Percentiles rank a stretch among this genome's conserved stretches.
phyloP scores from a whole-genome alignment of 2,329 filamentous ascomycete genomes.

The Penicillium polonicum region DNA sequence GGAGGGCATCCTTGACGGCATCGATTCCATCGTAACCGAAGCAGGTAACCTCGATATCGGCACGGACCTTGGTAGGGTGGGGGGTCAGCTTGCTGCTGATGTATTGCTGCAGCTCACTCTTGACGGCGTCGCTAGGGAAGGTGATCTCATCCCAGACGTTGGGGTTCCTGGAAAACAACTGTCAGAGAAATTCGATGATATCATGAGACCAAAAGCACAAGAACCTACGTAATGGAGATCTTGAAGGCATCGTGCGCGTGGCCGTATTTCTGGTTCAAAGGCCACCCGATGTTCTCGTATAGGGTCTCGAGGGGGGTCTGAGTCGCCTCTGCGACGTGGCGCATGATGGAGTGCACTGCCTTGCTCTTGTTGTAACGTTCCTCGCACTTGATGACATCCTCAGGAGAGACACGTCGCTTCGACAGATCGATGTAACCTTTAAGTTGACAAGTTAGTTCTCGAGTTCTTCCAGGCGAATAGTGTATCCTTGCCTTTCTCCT shows the following conservation, averaged over 20 bases:
- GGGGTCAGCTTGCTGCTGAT: slow-evolving; percentile 96
- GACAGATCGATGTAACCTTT: slow-evolving; percentile 94
- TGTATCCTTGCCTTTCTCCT: slow-evolving; percentile 76
- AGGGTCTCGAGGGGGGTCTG: slow-evolving; percentile 89
- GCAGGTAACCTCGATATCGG: slow-evolving; percentile 94
- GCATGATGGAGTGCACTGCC: slow-evolving; percentile 98
- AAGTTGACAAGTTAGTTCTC: slow-evolving; percentile 21
- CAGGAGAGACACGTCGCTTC: slow-evolving; percentile 94
- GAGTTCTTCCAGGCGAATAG: slow-evolving; percentile 1
- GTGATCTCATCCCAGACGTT: slow-evolving; percentile 92
- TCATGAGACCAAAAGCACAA: background rate
- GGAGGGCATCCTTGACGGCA: slow-evolving; percentile 89
- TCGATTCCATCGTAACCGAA: slow-evolving; percentile 98
- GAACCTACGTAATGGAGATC: slow-evolving; percentile 85
- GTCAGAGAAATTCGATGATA: slow-evolving; percentile 9
- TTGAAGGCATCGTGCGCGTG: slow-evolving; percentile 98
- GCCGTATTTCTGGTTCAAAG: slow-evolving; percentile 94
- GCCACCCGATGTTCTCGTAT: slow-evolving; percentile 95
- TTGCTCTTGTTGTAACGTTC: slow-evolving; percentile 99
- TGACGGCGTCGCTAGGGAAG: slow-evolving; percentile 81
- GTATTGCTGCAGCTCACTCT: slow-evolving; percentile 88
- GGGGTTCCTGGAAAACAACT: slow-evolving; percentile 64
- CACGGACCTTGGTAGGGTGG: slow-evolving; percentile 97
- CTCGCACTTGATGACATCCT: slow-evolving; percentile 97
- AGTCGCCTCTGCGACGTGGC: slow-evolving; percentile 97